Base-by-base conservation (phyloP, 768 basidiomycete species). In the Dioszegia crocea region DNA sequence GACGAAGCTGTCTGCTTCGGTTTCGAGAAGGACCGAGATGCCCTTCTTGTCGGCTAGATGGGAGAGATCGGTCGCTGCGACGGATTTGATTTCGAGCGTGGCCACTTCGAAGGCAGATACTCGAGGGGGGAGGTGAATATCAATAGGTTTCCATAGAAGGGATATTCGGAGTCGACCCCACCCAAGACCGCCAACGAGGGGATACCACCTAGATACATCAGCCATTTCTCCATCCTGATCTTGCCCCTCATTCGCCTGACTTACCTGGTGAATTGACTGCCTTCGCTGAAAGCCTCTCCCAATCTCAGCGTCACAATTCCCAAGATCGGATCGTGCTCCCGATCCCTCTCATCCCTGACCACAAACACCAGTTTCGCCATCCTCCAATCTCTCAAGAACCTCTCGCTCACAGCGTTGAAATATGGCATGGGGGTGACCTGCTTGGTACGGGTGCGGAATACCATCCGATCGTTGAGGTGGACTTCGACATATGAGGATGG, bases 301-400 rank as follows among this genome's bases (percentile, higher is more conserved):
- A 78, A 57, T 1, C 65, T 62, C 30, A 74, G 44, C 16, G 55
- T 65, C 10, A 74, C 70, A 9, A 78, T 39, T 14, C 76, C 76
- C 4, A 77, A 57, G 6, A 77, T 70, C 2, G 74, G 70, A 59
- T 77, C 77, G 59, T 73, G 74, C 51, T 78, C 77, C 38, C 76
- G 52, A 54, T 78, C 73, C 30, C 76, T 51, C 57, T 77, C 75
- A 52, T 78, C 74, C 21, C 76, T 31, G 10, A 77, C 68, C 0
- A 77, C 77, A 50, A 78, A 64, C 0, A 64, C 59, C 43, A 78
- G 46, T 21, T 66, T 67, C 10, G 72, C 72, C 46, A 62, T 61
- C 19, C 63, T 70, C 74, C 74, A 77, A 63, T 78, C 76, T 26
- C 73, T 44, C 21, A 78, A 62, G 56, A 78, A 78, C 46, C 77